Evolutionary conservation across 106 monocot species (phyloP).

Genomic region (Cymbidium sinense): DNA sequence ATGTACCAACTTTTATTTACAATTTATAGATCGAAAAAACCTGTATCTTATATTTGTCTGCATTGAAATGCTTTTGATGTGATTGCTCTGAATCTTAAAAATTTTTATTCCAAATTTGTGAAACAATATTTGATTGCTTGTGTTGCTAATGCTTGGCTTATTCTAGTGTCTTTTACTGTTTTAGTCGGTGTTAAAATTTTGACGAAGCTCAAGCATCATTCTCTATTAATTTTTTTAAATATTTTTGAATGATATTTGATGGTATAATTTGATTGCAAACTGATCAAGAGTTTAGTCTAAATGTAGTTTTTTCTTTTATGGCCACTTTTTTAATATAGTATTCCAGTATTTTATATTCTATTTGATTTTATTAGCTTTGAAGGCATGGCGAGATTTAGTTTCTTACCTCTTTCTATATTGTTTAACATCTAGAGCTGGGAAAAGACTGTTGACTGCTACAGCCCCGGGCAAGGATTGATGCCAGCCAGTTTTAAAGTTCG

Average conservation of each 20-base stretch:
- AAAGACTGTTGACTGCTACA: conserved; percentile 95
- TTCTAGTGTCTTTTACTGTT: too few relatives aligned
- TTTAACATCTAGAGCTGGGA: conserved; percentile 75
- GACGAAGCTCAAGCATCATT: too few relatives aligned
- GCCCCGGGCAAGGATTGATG: conserved; percentile 96
- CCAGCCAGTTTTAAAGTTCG: conserved; percentile 91
- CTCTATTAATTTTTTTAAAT: too few relatives aligned
- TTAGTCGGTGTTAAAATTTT: too few relatives aligned
- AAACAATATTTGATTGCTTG: neutral
- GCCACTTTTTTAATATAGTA: too few relatives aligned
- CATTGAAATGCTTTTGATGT: neutral
- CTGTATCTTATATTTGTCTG: neutral
- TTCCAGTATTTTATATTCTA: too few relatives aligned
- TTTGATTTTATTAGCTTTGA: neutral
- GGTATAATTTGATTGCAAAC: too few relatives aligned
- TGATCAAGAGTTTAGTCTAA: too few relatives aligned
- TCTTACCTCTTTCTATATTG: neutral
- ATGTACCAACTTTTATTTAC: neutral
- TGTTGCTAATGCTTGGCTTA: neutral
- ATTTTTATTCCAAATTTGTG: neutral
- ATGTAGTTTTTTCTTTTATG: too few relatives aligned
- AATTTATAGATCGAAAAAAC: neutral
- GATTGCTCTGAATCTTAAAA: neutral
- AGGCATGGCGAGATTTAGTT: neutral
- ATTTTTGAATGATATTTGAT: too few relatives aligned